Evolutionary conservation across 2,329 filamentous ascomycete genomes (phyloP), one percentile per base, ranked within the genome.

Genomic region (Aspergillus thermomutatus): DNA sequence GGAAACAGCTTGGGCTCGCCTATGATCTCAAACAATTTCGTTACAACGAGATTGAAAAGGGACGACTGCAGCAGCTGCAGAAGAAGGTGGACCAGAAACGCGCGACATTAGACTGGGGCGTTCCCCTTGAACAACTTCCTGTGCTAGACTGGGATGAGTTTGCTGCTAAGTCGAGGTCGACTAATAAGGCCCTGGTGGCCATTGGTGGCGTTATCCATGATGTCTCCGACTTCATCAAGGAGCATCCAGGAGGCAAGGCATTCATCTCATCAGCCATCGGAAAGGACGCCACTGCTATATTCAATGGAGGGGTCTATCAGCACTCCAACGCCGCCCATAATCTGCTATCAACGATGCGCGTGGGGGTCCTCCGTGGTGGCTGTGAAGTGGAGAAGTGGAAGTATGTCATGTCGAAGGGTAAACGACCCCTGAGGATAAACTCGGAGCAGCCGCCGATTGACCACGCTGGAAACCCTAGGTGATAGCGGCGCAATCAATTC

Each of bases 311-410:
- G 74, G 88, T 94, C 58, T 93, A 93, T 78, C 82, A 86, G 69
- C 90, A 94, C 80, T 90, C 87, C 70, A 92, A 93, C 76, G 90
- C 90, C 55, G 90, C 90, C 28, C 89, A 92, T 80, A 93, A 93
- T 77, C 76, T 93, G 58, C 81, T 94, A 61, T 91, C 88, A 11
- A 92, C 88, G 57, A 92, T 93, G 89, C 83, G 90, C 61, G 85
- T 92, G 14, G 89, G 88, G 6, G 17, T 37, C 31, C 31, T 37
- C 14, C 31, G 31, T 14, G 31, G 31, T 17, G 31, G 31, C 17
- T 37, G 31, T 37, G 31, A 37, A 17, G 31, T 37, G 6, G 31
- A 37, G 31, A 14, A 37, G 31, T 37, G 31, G 31, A 37, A 37
- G 14, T 37, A 17, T 17, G 31, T 17, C 31, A 37, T 14, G 6